Conservation (phyloP, 148 eudicot species). For the Gaultheria prostrata region DNA sequence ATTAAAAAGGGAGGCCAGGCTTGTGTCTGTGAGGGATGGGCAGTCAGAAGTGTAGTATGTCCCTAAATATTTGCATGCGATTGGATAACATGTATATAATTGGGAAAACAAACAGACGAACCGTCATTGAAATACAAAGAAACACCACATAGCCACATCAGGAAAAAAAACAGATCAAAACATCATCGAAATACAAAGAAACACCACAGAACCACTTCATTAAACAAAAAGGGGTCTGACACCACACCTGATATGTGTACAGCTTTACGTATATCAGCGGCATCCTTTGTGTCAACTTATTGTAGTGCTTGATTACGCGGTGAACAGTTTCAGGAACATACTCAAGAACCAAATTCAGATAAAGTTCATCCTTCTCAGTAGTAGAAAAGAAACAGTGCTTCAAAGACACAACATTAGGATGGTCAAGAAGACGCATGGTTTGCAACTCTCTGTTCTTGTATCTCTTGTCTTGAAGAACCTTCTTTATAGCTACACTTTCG, state of each 20-base stretch:
- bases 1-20: background rate
- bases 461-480: slow-evolving; percentile 81
- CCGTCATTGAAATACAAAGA: background rate
- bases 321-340: slow-evolving; percentile 83
- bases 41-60: background rate
- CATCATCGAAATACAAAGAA: background rate
- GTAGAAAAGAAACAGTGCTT: slow-evolving; percentile 85
- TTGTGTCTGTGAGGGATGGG: background rate
- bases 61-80: background rate
- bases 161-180: background rate
- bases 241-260: slow-evolving; percentile 70
- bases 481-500: slow-evolving; percentile 78
- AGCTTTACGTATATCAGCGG: slow-evolving; percentile 70
- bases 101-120: background rate
- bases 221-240: background rate
- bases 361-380: slow-evolving; percentile 77
- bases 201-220: background rate
- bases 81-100: background rate
- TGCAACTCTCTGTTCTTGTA: slow-evolving; percentile 83
- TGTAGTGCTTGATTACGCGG: slow-evolving; percentile 63
- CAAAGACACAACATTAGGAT: slow-evolving; percentile 70
- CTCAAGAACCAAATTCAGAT: slow-evolving; percentile 75
- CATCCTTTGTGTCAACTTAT: slow-evolving; percentile 70
- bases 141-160: background rate
- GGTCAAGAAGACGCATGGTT: slow-evolving; percentile 80